Conservation (phyloP, 2,329 filamentous ascomycete genomes). For the Colletotrichum sp. region DNA sequence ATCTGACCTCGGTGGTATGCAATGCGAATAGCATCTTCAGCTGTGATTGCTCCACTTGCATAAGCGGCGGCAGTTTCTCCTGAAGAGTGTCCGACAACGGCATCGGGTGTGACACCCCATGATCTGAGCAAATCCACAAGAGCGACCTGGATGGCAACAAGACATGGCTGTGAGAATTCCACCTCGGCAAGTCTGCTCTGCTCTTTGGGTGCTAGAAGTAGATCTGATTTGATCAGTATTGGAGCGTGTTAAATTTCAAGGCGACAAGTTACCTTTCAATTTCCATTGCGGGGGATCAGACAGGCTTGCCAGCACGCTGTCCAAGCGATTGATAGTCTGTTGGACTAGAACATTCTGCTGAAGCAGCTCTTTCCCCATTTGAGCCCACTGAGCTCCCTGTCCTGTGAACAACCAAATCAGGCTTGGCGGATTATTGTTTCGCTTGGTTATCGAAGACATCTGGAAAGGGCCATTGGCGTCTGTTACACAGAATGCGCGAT, state of each 20-base stretch:
- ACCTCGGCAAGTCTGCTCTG: constrained; percentile 27
- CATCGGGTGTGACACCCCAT: constrained; percentile 31
- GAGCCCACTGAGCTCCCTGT: constrained; percentile 24
- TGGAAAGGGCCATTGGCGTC: neutral
- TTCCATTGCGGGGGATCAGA: neutral
- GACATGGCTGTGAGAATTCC: constrained; percentile 48
- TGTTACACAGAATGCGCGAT: constrained; percentile 22
- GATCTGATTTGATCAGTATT: neutral
- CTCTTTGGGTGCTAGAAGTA: constrained; percentile 1
- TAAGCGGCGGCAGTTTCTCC: constrained; percentile 48
- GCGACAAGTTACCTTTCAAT: constrained; percentile 15
- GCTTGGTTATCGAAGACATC: constrained; percentile 23
- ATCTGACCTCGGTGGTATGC: constrained; percentile 42
- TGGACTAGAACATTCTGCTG: constrained; percentile 3
- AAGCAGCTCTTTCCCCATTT: constrained; percentile 22
- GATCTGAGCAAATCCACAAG: constrained; percentile 40
- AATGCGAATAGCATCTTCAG: constrained; percentile 33
- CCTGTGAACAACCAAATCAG: constrained; percentile 21
- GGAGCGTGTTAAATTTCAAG: neutral
- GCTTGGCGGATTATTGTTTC: neutral
- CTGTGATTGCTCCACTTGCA: constrained; percentile 32
- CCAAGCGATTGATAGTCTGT: constrained; percentile 17
- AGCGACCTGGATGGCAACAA: constrained; percentile 55
- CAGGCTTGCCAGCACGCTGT: neutral
- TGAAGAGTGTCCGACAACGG: constrained; percentile 42